Percentiles rank a stretch among this genome's conserved stretches.
phyloP scores from a whole-genome alignment of 1,139 yeast genomes.

The Sugiyamaella xylanicola region DNA sequence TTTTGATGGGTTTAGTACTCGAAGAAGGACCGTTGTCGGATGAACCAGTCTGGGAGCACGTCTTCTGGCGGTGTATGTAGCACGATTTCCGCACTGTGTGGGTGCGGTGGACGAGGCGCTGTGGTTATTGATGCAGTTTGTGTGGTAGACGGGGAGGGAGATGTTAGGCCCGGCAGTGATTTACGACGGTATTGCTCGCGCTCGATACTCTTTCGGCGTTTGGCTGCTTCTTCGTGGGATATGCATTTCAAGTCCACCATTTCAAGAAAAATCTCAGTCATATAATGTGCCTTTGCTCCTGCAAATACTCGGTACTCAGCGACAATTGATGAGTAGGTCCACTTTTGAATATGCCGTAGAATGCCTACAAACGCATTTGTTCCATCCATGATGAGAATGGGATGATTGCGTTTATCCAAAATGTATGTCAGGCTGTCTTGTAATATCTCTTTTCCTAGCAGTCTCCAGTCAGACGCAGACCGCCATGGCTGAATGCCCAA shows the following conservation, averaged over 20 bases:
- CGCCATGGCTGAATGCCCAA: constrained; percentile 46
- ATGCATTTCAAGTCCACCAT: constrained; percentile 48
- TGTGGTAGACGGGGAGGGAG: neutral
- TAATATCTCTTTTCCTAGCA: constrained; percentile 40
- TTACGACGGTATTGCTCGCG: constrained; percentile 12
- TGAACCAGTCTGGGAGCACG: constrained; percentile 73
- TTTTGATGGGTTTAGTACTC: no score
- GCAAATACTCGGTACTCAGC: constrained; percentile 82
- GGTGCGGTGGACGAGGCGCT: neutral
- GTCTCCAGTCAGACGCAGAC: constrained; percentile 38
- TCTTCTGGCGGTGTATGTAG: constrained; percentile 58
- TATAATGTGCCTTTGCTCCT: constrained; percentile 72
- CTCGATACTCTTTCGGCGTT: constrained; percentile 28
- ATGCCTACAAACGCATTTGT: constrained; percentile 80
- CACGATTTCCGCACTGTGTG: constrained; percentile 18
- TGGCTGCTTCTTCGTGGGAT: constrained; percentile 30
- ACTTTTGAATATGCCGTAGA: constrained; percentile 77
- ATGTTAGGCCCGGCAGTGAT: neutral
- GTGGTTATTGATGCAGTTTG: neutral
- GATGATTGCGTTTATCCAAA: constrained; percentile 65
- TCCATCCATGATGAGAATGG: constrained; percentile 73
- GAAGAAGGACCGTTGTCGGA: constrained; percentile 64
- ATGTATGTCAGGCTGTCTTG: constrained; percentile 48
- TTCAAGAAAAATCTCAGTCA: constrained; percentile 82
- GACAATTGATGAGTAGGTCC: constrained; percentile 83